A percentile compares a stretch with the other conserved stretches of the same genome.
phyloP scores from a whole-genome alignment of 805 yeast genomes.

The Suhomyces sp. region DNA sequence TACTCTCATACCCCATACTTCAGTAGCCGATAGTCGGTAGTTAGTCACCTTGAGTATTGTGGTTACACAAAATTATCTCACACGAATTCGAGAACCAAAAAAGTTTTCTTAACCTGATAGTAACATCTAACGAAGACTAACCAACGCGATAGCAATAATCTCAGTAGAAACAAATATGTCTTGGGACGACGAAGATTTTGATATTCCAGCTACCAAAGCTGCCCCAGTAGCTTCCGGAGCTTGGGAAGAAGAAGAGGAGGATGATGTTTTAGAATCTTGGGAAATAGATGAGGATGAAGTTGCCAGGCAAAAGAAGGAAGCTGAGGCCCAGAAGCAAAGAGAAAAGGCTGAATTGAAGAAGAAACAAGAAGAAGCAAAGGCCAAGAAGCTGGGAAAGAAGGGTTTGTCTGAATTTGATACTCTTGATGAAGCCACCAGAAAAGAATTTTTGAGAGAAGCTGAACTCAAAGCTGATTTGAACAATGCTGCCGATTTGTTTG shows the following conservation, averaged over 20 bases:
- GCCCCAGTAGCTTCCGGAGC: constrained; percentile 58
- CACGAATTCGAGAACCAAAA: too few relatives aligned
- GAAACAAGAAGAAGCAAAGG: constrained; percentile 47
- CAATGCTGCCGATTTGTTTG: constrained; percentile 90
- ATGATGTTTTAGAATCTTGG: constrained; percentile 82
- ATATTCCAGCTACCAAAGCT: constrained; percentile 50
- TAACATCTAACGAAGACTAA: background rate
- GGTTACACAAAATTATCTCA: too few relatives aligned
- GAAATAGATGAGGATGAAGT: constrained; percentile 78
- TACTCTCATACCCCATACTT: too few relatives aligned
- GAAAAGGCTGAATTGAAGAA: constrained; percentile 45
- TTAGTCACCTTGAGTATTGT: too few relatives aligned
- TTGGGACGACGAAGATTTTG: constrained; percentile 91
- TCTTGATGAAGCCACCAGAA: constrained; percentile 72
- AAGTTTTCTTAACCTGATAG: constrained; percentile 3
- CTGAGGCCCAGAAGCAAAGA: constrained; percentile 39
- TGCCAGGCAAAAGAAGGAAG: constrained; percentile 45
- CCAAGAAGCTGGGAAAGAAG: constrained; percentile 45
- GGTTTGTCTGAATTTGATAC: constrained; percentile 58
- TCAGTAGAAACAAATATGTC: constrained; percentile 33
- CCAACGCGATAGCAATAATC: background rate
- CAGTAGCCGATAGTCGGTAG: too few relatives aligned
- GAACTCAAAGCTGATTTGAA: constrained; percentile 84
- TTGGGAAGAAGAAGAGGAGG: constrained; percentile 84
- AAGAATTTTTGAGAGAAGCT: constrained; percentile 72